These are phyloP conservation scores for Verticillium nubilum DNA, from an alignment of 2,329 filamentous ascomycete species.

Conservation along the genomic window DNA sequence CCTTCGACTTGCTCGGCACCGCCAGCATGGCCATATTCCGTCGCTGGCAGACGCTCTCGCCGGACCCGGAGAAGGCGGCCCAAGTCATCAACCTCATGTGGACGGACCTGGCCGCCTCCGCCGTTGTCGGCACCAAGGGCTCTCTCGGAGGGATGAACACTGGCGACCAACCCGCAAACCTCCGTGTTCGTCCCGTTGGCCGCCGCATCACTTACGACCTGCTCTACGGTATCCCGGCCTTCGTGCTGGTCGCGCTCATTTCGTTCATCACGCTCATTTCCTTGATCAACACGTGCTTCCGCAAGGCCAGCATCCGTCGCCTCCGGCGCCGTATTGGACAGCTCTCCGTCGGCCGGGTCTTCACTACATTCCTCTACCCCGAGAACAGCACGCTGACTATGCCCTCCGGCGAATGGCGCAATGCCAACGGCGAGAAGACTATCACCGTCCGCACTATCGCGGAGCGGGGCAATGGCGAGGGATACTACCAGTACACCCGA, in stretches of 20 bases:
- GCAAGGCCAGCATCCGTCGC: not conserved
- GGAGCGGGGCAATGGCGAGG: not conserved
- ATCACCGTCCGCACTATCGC: constrained; percentile 3
- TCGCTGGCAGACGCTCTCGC: constrained; percentile 31
- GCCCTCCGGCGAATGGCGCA: constrained; percentile 9
- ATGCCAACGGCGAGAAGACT: not conserved
- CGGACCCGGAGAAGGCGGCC: constrained; percentile 16
- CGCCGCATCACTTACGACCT: constrained; percentile 24
- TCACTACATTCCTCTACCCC: constrained; percentile 13
- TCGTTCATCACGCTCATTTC: not conserved
- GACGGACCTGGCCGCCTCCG: constrained; percentile 37
- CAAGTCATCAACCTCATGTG: constrained; percentile 37
- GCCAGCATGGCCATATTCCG: constrained; percentile 32
- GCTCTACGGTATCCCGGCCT: constrained; percentile 26
- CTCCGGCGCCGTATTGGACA: constrained; percentile 10
- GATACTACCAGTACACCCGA: not conserved
- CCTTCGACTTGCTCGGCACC: constrained; percentile 6
- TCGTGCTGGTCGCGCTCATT: constrained; percentile 11
- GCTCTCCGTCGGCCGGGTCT: constrained; percentile 12
- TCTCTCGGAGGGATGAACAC: constrained; percentile 11
- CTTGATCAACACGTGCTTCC: not conserved
- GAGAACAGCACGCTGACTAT: constrained; percentile 10
- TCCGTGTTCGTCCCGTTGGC: constrained; percentile 20
- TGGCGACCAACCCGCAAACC: constrained; percentile 2
- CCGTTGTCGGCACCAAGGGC: constrained; percentile 31